phyloP scores from a whole-genome alignment of 371 early-diverging fungal species.

The Apophysomyces ossiformis region DNA sequence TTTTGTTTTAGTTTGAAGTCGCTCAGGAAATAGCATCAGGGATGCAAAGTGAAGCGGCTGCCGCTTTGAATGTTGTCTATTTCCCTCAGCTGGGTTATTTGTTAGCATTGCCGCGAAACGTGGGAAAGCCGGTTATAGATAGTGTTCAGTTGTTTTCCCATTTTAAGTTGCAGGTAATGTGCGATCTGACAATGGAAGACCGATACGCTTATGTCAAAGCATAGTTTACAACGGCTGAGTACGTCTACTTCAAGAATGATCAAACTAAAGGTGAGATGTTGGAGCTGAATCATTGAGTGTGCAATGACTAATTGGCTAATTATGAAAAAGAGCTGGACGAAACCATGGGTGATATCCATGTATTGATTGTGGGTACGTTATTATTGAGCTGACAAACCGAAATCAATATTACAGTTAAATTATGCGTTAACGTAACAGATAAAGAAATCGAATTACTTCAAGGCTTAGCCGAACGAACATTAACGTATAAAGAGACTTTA shows the following conservation, averaged over 20 bases:
- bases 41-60: constrained; percentile 55
- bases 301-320: neutral
- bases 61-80: constrained; percentile 74
- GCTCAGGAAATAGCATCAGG: constrained; percentile 60
- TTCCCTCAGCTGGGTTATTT: constrained; percentile 86
- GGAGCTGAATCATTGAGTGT: neutral
- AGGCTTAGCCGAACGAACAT: constrained; percentile 56
- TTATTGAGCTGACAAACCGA: too few relatives aligned
- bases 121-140: constrained; percentile 39
- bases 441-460: constrained; percentile 79
- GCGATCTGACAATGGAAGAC: neutral
- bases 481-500: constrained; percentile 43
- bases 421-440: constrained; percentile 39
- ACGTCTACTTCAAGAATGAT: constrained; percentile 74
- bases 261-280: constrained; percentile 60
- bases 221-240: constrained; percentile 73
- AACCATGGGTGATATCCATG: constrained; percentile 77
- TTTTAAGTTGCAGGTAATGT: constrained; percentile 30
- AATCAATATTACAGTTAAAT: neutral
- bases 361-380: constrained; percentile 64
- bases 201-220: neutral
- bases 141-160: constrained; percentile 43
- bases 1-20: constrained; percentile 52
- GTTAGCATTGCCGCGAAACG: constrained; percentile 63
- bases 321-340: constrained; percentile 67